Evolutionary conservation across 2,329 filamentous ascomycete genomes (phyloP).

Genomic region (Ophiostoma sp.): DNA sequence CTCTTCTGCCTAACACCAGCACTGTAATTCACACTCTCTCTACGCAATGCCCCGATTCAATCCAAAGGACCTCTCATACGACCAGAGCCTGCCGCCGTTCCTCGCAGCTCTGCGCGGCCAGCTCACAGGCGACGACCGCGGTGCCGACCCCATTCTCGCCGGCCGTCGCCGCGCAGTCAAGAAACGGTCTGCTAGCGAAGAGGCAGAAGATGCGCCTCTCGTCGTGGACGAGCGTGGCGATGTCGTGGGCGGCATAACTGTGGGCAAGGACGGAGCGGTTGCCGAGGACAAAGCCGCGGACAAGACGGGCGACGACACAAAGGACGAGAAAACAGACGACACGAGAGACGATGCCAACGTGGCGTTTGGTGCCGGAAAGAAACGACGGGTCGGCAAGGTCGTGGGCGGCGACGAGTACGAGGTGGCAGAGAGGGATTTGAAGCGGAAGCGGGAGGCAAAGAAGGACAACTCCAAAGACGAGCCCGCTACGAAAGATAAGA

Average conservation of each 20-base stretch:
- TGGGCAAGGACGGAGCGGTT: constrained; percentile 44
- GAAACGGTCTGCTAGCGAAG: constrained; percentile 57
- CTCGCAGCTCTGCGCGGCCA: constrained; percentile 53
- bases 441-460: constrained; percentile 23
- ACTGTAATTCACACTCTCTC: not conserved
- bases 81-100: constrained; percentile 54
- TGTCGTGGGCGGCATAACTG: constrained; percentile 40
- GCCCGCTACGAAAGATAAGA: constrained; percentile 21
- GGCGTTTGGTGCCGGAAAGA: constrained; percentile 14
- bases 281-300: constrained; percentile 23
- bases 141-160: constrained; percentile 50
- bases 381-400: constrained; percentile 16
- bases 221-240: constrained; percentile 70
- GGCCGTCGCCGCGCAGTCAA: constrained; percentile 45
- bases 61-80: constrained; percentile 64
- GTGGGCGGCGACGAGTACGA: constrained; percentile 28
- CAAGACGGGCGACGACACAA: constrained; percentile 23
- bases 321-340: constrained; percentile 25
- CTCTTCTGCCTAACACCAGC: not conserved
- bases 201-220: constrained; percentile 70
- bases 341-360: constrained; percentile 27
- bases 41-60: constrained; percentile 52
- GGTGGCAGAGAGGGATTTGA: not conserved
- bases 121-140: constrained; percentile 41
- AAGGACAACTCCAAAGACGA: constrained; percentile 20